Base-by-base conservation (phyloP, 2,329 filamentous ascomycete genomes). In the Botrytis hyacinthi region DNA sequence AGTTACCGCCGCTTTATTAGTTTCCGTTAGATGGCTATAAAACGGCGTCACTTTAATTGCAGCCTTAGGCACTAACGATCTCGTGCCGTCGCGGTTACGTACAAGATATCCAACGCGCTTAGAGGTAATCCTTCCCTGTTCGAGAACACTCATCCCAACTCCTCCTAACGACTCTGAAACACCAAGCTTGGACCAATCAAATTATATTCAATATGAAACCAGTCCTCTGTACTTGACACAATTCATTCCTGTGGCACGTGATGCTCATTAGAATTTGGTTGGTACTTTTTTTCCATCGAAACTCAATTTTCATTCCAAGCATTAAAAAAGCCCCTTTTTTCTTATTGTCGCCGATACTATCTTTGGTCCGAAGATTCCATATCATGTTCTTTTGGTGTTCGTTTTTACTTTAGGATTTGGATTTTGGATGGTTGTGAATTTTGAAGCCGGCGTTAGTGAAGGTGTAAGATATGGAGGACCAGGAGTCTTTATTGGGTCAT, bases 401-500 rank as follows among this genome's bases (percentile, higher is more conserved):
- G 10, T 12, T 40, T 40, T 20, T 29, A 54, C 46, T 40, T 6
- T 67, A 29, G 4, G 7, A 40, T n/a, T 67, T 40, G 22, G 32
- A 67, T n/a, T 29, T 48, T 54, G 32, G 46, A 40, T 54, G 46
- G 32, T 67, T 20, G 46, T 67, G 32, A 54, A 40, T 54, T 51
- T 51, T 26, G 48, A 51, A 51, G 48, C 26, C 48, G 26, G 48
- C 26, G 48, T 51, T n/a, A 48, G n/a, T 71, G 4, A 54, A 67
- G 20, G 48, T 8, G 16, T 12, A 61, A 70, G 29, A 46, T 44
- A 72, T 72, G 70, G 70, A 72, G 70, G 70, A 72, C 66, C 70
- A 72, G 61, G 70, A 72, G 57, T 66, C 70, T 54, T 66, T 72
- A 22, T 59, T 72, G 61, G 70, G 61, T 62, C 22, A 59, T 29